Conservation (phyloP, 768 basidiomycete species). For the Rhodotorula babjevae region DNA sequence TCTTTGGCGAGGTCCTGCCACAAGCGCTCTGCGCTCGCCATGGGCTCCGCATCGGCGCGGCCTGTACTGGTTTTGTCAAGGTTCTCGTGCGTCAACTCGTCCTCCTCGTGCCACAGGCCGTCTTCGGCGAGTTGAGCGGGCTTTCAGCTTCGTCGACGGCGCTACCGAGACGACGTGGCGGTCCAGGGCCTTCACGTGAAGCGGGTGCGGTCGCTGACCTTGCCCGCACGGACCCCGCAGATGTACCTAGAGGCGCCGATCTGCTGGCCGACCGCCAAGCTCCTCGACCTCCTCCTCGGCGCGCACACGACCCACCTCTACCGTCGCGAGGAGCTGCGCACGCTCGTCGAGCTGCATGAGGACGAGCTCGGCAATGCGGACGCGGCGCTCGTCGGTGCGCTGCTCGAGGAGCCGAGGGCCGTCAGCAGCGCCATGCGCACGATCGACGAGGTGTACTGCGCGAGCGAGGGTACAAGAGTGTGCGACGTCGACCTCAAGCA, state of each 20-base stretch:
- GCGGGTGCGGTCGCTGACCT: no score
- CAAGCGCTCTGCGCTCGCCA: slow-evolving; percentile 66
- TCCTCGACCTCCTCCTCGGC: slow-evolving; percentile 78
- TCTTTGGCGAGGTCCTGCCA: slow-evolving; percentile 53
- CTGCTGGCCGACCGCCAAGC: slow-evolving; percentile 63
- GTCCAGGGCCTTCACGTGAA: no score
- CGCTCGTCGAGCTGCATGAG: slow-evolving; percentile 48
- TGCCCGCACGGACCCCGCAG: not conserved
- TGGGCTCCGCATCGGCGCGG: slow-evolving; percentile 74
- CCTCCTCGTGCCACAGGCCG: no score
- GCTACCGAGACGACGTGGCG: no score
- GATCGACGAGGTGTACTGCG: not conserved
- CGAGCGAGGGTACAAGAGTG: slow-evolving; percentile 10
- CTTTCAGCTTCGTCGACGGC: no score
- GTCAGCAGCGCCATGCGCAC: not conserved
- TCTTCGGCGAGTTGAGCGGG: no score
- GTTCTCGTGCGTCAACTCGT: no score
- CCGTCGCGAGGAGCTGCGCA: slow-evolving; percentile 45
- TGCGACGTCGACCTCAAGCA: slow-evolving; percentile 17
- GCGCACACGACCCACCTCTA: slow-evolving; percentile 55
- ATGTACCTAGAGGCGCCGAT: slow-evolving; percentile 53
- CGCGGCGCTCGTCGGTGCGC: not conserved
- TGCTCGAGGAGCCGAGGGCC: not conserved
- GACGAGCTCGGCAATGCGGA: not conserved
- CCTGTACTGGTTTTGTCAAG: slow-evolving; percentile 68